phyloP scores from a whole-genome alignment of 768 basidiomycete species.

The Panellus pusillus region DNA sequence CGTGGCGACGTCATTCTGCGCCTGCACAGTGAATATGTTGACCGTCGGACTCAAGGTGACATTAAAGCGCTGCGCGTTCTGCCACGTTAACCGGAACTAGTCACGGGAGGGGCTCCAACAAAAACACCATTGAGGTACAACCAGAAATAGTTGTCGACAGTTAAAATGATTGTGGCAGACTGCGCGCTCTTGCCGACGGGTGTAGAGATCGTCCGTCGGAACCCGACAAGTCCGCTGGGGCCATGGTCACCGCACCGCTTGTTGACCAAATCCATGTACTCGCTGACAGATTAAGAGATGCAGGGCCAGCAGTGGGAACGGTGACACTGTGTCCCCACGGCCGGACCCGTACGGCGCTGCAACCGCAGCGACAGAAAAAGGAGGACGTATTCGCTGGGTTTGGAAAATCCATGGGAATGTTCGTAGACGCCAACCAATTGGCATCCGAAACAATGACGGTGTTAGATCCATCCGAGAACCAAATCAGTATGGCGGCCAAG shows the following conservation, averaged over 20 bases:
- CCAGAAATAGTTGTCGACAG: too few relatives aligned
- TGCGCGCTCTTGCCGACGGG: too few relatives aligned
- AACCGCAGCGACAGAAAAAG: neutral
- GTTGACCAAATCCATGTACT: too few relatives aligned
- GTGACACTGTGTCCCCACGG: conserved; percentile 7
- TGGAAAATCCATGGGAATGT: conserved; percentile 11
- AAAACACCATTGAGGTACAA: too few relatives aligned
- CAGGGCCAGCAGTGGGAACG: neutral
- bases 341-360: neutral
- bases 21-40: conserved; percentile 10
- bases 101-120: conserved; percentile 2
- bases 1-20: neutral
- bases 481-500: conserved; percentile 6
- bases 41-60: neutral
- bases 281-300: neutral
- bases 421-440: conserved; percentile 4
- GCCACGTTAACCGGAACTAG: neutral
- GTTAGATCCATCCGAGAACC: neutral
- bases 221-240: conserved; percentile 1
- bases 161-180: too few relatives aligned
- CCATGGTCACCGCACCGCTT: neutral
- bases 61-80: conserved; percentile 5
- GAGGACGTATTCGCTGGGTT: neutral
- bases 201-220: neutral
- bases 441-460: conserved; percentile 4